phyloP scores from a whole-genome alignment of 805 yeast genomes.

The Saccharomycopsis amapae region DNA sequence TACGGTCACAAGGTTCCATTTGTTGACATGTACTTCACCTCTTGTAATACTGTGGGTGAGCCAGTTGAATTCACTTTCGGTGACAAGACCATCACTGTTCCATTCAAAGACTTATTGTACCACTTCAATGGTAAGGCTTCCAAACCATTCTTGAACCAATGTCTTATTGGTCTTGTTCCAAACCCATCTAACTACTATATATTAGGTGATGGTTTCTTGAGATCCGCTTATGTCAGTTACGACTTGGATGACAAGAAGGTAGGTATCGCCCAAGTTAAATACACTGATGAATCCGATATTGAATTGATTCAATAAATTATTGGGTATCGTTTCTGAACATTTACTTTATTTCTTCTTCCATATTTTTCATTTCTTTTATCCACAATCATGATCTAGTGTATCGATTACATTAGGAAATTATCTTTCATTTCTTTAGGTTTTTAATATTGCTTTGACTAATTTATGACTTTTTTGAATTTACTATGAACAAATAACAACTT shows the following conservation, averaged over 20 bases:
- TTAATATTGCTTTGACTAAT: too few relatives aligned
- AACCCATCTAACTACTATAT: constrained; percentile 33
- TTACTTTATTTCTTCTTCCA: neutral
- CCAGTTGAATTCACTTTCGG: constrained; percentile 46
- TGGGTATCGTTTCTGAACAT: too few relatives aligned
- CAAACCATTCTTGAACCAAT: constrained; percentile 25
- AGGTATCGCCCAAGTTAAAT: constrained; percentile 41
- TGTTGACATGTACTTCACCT: constrained; percentile 40
- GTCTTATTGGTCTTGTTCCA: constrained; percentile 39
- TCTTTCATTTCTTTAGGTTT: too few relatives aligned
- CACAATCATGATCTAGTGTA: too few relatives aligned
- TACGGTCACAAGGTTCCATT: constrained; percentile 30
- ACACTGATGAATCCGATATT: constrained; percentile 23
- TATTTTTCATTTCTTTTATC: too few relatives aligned
- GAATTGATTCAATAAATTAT: constrained; percentile 3
- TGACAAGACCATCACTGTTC: constrained; percentile 46
- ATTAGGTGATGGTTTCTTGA: constrained; percentile 49
- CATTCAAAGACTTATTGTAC: constrained; percentile 33
- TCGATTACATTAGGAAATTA: too few relatives aligned
- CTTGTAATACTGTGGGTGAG: constrained; percentile 35
- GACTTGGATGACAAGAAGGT: constrained; percentile 41
- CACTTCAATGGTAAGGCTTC: neutral
- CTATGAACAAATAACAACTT: too few relatives aligned
- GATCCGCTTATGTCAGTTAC: constrained; percentile 46
- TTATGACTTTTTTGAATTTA: too few relatives aligned